These are phyloP conservation scores for Eimeria tenella DNA, from an alignment of 169 alveolate species.

Conservation along the genomic window DNA sequence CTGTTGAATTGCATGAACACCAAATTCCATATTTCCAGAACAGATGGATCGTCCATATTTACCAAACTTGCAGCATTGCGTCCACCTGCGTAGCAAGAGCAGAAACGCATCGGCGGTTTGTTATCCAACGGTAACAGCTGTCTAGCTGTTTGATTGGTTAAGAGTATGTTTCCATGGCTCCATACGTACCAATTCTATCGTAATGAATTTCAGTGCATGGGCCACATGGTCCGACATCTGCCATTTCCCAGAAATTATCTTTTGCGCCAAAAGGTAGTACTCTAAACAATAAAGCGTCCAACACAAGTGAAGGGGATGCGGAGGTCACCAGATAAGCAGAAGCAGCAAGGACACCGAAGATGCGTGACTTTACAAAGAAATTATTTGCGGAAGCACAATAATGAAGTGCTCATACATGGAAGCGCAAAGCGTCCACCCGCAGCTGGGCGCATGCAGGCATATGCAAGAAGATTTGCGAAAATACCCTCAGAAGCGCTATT, in stretches of 20 bases:
- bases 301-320: background rate
- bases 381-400: background rate
- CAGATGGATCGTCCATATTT: constrained; percentile 95
- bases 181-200: constrained; percentile 86
- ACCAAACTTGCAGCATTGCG: constrained; percentile 94
- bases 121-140: no score
- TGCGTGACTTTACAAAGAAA: no score
- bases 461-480: background rate
- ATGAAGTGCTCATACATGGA: background rate
- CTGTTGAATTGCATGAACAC: constrained; percentile 97
- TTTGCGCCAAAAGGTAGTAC: constrained; percentile 89
- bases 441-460: background rate
- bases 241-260: constrained; percentile 98
- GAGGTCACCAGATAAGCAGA: no score
- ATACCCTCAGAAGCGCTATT: background rate
- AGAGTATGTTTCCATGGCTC: background rate
- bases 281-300: constrained; percentile 31
- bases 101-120: background rate
- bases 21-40: constrained; percentile 96
- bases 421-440: background rate
- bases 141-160: background rate
- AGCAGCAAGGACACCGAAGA: no score
- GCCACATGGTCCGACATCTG: constrained; percentile 98
- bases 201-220: constrained; percentile 97
- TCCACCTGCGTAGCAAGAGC: constrained; percentile 83